phyloP scores from a whole-genome alignment of 2,329 filamentous ascomycete species.

The Apiospora aurea region DNA sequence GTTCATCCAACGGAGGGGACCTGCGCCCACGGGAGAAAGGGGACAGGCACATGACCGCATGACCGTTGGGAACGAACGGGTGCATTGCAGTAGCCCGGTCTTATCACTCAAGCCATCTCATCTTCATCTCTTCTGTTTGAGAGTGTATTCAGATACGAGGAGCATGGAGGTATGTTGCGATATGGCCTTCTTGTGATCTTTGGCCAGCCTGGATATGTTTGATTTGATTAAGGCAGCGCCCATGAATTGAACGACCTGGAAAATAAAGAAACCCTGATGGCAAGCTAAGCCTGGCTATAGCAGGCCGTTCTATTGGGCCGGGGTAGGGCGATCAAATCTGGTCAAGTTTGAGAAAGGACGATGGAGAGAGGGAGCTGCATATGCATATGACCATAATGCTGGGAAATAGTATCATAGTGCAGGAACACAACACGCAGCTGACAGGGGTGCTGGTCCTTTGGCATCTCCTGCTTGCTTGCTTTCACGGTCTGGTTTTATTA shows the following conservation, averaged over 20 bases:
- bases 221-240: not conserved
- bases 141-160: not conserved
- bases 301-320: not conserved
- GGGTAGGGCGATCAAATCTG: not conserved
- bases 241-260: not conserved
- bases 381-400: not conserved
- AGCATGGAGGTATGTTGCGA: not conserved
- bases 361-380: not conserved
- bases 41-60: not conserved
- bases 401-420: not conserved
- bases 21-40: conserved; percentile 5
- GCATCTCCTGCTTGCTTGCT: not conserved
- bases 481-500: not conserved
- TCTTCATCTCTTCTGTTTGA: not conserved
- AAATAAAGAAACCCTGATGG: not conserved
- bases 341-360: not conserved
- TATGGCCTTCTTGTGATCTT: not conserved
- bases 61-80: not conserved
- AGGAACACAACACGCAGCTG: not conserved
- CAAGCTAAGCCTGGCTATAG: not conserved
- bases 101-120: not conserved
- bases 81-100: conserved; percentile 2
- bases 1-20: not conserved
- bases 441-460: not conserved
- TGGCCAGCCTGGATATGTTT: not conserved